Conservation (phyloP, 352 stramenopile genomes). For the Pythium sukuiense region DNA sequence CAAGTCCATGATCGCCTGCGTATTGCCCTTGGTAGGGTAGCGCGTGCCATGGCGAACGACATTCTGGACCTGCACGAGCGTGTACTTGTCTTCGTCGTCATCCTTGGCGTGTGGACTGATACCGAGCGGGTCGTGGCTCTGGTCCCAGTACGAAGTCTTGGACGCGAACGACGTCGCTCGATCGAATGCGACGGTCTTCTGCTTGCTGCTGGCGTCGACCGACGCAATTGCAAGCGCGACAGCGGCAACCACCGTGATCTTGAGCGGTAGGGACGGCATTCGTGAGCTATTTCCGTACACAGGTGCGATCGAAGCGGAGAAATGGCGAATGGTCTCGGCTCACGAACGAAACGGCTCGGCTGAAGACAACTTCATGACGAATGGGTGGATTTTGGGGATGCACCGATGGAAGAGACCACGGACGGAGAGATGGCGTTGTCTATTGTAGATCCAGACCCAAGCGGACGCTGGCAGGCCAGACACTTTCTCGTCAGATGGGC, state of each 20-base stretch:
- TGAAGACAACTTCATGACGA: too few species aligned
- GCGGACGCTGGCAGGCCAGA: too few species aligned
- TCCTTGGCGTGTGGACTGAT: background rate
- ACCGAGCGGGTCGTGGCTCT: conserved; percentile 14
- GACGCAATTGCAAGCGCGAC: background rate
- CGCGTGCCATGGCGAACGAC: conserved; percentile 29
- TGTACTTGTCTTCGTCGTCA: conserved; percentile 17
- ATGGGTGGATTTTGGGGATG: too few species aligned
- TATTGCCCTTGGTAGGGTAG: conserved; percentile 57
- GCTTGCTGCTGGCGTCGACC: background rate
- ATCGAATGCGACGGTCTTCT: conserved; percentile 13
- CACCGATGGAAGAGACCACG: too few species aligned
- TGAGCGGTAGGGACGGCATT: background rate
- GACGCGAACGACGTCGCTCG: conserved; percentile 22
- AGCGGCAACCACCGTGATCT: background rate
- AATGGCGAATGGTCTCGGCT: background rate
- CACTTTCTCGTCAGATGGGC: too few species aligned
- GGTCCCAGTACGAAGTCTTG: conserved; percentile 32
- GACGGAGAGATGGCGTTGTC: too few species aligned
- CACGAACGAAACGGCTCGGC: too few species aligned
- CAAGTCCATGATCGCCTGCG: conserved; percentile 47
- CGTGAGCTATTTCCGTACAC: background rate
- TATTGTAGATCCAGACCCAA: too few species aligned
- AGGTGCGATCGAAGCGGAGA: background rate
- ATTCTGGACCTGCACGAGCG: conserved; percentile 27